Evolutionary conservation across 2,329 filamentous ascomycete genomes (phyloP).

Genomic region (Albifimbria verrucaria): DNA sequence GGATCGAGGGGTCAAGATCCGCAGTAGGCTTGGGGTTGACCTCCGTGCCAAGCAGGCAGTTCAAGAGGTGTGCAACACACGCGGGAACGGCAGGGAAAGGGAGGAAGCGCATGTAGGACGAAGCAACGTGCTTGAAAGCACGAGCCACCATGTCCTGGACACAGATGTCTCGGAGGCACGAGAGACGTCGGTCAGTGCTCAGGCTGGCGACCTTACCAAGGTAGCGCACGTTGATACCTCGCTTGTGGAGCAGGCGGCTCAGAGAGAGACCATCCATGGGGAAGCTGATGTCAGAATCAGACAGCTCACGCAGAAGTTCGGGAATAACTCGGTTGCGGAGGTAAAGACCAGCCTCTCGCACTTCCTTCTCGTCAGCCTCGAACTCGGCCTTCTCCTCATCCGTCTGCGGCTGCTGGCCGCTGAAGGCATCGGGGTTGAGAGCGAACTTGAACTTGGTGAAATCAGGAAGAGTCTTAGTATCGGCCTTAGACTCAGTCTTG

Average conservation of each 20-base stretch:
- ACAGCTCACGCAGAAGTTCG: slow-evolving; percentile 80
- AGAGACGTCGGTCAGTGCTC: slow-evolving; percentile 67
- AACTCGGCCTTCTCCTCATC: slow-evolving; percentile 85
- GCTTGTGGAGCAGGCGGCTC: slow-evolving; percentile 85
- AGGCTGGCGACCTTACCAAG: slow-evolving; percentile 78
- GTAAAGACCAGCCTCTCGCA: slow-evolving; percentile 78
- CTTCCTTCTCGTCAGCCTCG: slow-evolving; percentile 81
- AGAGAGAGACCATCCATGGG: slow-evolving; percentile 97
- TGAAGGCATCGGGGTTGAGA: slow-evolving; percentile 94
- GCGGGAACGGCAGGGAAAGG: slow-evolving; percentile 77
- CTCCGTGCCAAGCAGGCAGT: slow-evolving; percentile 80
- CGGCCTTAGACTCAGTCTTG: slow-evolving; percentile 20
- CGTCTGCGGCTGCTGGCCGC: slow-evolving; percentile 84
- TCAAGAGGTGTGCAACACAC: slow-evolving; percentile 82
- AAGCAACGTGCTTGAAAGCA: slow-evolving; percentile 89
- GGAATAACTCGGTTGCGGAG: slow-evolving; percentile 76
- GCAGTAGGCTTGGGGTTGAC: slow-evolving; percentile 75
- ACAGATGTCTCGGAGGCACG: slow-evolving; percentile 73
- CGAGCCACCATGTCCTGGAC: slow-evolving; percentile 93
- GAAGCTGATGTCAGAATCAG: slow-evolving; percentile 91
- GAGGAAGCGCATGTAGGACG: slow-evolving; percentile 74
- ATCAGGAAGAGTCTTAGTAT: slow-evolving; percentile 64
- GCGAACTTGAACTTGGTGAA: slow-evolving; percentile 83
- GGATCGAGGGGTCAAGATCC: slow-evolving; percentile 72
- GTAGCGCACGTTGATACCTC: slow-evolving; percentile 95